A percentile compares a stretch with the other conserved stretches of the same genome.
phyloP scores from a whole-genome alignment of 75 land plant genomes.

The Cryptomeria japonica region DNA sequence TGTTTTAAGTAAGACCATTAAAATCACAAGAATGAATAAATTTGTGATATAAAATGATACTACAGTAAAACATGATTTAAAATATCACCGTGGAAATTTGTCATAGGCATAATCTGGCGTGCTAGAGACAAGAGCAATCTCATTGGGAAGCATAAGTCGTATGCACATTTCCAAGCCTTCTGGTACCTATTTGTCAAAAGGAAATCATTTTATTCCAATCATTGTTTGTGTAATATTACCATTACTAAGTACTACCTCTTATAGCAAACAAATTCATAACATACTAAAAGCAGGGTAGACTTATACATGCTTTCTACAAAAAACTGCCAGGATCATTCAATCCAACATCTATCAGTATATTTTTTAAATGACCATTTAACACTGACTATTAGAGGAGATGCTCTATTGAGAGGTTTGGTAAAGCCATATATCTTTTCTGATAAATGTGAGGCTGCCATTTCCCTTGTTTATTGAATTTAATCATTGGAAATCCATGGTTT shows the following conservation, averaged over 20 bases:
- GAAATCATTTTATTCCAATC: background rate
- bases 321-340: background rate
- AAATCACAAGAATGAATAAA: background rate
- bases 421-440: background rate
- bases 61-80: background rate
- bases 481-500: background rate
- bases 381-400: background rate
- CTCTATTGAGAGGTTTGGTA: background rate
- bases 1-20: background rate
- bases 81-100: constrained; percentile 71
- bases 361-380: background rate
- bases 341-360: background rate
- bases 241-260: background rate
- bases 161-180: constrained; percentile 96
- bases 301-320: background rate
- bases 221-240: background rate
- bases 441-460: background rate
- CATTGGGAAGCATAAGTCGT: constrained; percentile 93
- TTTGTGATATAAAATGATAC: background rate
- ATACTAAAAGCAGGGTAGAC: background rate
- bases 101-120: constrained; percentile 96
- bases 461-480: background rate
- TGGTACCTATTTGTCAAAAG: constrained; percentile 59
- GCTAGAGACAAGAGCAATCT: constrained; percentile 76
- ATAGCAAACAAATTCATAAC: background rate